phyloP scores from a whole-genome alignment of 1,284 basidiomycete species.

The Exobasidium rhododendri region DNA sequence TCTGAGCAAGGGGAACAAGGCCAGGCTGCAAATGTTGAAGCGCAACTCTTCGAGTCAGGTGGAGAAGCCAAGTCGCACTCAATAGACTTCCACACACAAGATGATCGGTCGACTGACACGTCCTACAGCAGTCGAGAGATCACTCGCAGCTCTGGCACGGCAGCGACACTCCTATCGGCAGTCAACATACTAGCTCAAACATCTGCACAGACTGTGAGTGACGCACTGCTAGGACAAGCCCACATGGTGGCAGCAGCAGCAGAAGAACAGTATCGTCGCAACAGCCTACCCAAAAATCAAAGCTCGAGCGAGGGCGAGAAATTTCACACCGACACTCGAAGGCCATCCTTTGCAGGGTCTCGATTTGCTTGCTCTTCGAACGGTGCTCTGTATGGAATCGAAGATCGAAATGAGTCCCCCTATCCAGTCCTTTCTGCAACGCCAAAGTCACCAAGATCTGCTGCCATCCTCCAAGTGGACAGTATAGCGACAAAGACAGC shows the following conservation, averaged over 20 bases:
- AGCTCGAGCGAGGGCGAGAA: background rate
- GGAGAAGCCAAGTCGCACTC: too few relatives aligned
- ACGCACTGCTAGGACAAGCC: constrained; percentile 9
- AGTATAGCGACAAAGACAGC: constrained; percentile 5
- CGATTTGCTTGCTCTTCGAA: too few relatives aligned
- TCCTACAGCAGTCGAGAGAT: too few relatives aligned
- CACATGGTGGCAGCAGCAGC: constrained; percentile 2
- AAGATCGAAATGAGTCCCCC: background rate
- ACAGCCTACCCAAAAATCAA: background rate
- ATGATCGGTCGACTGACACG: too few relatives aligned
- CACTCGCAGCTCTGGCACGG: background rate
- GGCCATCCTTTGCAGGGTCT: too few relatives aligned
- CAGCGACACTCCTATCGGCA: constrained; percentile 9
- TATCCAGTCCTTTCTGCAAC: background rate
- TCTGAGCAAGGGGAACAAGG: too few relatives aligned
- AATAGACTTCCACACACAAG: too few relatives aligned
- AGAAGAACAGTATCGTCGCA: background rate
- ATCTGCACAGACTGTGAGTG: constrained; percentile 8
- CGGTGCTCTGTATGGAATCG: background rate
- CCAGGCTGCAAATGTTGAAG: too few relatives aligned
- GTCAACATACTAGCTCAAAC: constrained; percentile 6
- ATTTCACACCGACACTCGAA: background rate
- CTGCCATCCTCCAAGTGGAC: background rate
- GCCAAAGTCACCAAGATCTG: background rate
- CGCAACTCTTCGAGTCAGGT: too few relatives aligned